These are phyloP conservation scores for Funneliformis mosseae DNA, from an alignment of 192 early-diverging fungal species.

Conservation along the genomic window DNA sequence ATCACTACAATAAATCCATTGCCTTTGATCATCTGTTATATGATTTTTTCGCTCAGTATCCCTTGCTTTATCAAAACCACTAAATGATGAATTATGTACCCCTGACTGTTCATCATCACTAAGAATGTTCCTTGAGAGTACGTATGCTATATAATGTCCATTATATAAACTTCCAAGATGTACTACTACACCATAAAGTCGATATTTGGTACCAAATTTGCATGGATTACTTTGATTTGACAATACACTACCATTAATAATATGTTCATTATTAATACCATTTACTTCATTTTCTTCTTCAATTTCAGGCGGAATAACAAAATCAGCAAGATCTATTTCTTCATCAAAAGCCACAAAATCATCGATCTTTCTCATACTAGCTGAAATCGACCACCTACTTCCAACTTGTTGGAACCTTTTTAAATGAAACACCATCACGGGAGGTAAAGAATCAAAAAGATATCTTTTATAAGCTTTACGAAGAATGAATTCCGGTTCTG, in stretches of 20 bases:
- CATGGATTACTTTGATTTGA: background rate
- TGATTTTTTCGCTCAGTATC: background rate
- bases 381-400: conserved; percentile 24
- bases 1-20: conserved; percentile 50
- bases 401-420: conserved; percentile 48
- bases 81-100: background rate
- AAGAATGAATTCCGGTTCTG: conserved; percentile 32
- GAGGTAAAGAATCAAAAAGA: conserved; percentile 40
- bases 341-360: conserved; percentile 43
- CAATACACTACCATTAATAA: background rate
- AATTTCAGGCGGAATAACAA: conserved; percentile 38
- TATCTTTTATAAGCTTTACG: conserved; percentile 46
- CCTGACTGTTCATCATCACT: conserved; percentile 9
- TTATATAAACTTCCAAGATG: conserved; percentile 46
- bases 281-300: conserved; percentile 32
- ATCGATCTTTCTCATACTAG: conserved; percentile 44
- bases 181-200: conserved; percentile 47
- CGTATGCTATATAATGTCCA: conserved; percentile 49
- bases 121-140: conserved; percentile 34
- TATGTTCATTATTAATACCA: background rate
- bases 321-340: conserved; percentile 42
- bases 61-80: background rate
- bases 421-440: conserved; percentile 45
- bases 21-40: conserved; percentile 15
- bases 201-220: conserved; percentile 42